Evolutionary conservation across 78 protist species (phyloP), one percentile per base, ranked within the genome.

Genomic region (Cavenderia fasciculata): DNA sequence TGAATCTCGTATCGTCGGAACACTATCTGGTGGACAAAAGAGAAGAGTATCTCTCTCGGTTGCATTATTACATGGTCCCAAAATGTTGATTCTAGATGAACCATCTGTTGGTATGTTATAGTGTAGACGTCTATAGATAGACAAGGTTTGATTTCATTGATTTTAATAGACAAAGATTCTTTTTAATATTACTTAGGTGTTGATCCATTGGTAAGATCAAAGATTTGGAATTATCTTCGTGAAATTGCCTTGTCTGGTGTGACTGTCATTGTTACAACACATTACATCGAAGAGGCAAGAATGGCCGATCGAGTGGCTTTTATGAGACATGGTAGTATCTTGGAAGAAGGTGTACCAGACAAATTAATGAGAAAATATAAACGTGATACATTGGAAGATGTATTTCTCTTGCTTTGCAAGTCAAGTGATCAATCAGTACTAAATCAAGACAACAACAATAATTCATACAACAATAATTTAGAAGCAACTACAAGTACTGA

Each of bases 211-310:
- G 36, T 74, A 33, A 34, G 84, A 44, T 34, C 62, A 49, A 78
- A 33, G 18, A 74, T 92, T 14, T 86, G 92, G 93, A 31, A 31
- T 40, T 71, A 92, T 49, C 56, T 92, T 33, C 33, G 10, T 5
- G 61, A 71, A 33, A 33, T 92, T 14, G 46, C 92, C 34, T 21
- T 40, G 10, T 38, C 46, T 23, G 87, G 79, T 31, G 85, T 82
- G 14, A 72, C 95, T 7, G 66, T 93, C 23, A 63, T 93, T 41
- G 49, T 93, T 40, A 93, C 95, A 18, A 93, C 95, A 0, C 95
- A 93, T 47, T 93, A 86, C 72, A 86, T 93, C 1, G 92, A 93
- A 29, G 95, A 93, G 65, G 95, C 95, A 7, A 72, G 75, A 12
- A 52, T 34, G 12, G 38, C 79, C 0, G 78, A 84, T 47, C 52